A percentile compares a stretch with the other conserved stretches of the same genome.
Evolutionary conservation across 345 rosid species (phyloP).

Genomic region (Pseudoturritis turrita): DNA sequence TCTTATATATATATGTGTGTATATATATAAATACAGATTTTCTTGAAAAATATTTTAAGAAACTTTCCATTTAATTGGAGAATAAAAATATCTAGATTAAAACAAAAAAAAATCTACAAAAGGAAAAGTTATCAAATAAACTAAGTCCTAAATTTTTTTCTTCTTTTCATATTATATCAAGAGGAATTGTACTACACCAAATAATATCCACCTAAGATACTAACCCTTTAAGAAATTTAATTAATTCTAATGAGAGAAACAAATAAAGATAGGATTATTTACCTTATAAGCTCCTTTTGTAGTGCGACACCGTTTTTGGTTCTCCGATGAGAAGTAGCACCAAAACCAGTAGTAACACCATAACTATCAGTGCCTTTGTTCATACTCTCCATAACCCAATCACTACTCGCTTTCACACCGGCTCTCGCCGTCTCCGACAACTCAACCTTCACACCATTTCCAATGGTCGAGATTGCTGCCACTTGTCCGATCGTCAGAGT

Average conservation of each 20-base stretch:
- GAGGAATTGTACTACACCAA: neutral
- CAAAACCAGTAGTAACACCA: slow-evolving; percentile 77
- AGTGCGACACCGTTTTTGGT: slow-evolving; percentile 70
- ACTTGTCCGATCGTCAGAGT: slow-evolving; percentile 80
- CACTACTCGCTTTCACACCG: slow-evolving; percentile 70
- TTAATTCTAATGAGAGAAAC: neutral
- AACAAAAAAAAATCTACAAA: neutral
- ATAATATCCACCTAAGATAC: neutral
- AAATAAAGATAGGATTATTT: neutral
- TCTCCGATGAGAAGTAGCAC: slow-evolving; percentile 70
- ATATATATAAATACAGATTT: neutral
- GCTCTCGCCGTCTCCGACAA: slow-evolving; percentile 49
- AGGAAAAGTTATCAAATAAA: neutral
- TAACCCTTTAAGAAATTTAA: no score
- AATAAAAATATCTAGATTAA: neutral
- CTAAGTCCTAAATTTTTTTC: neutral
- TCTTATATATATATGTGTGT: no score
- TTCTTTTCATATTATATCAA: neutral
- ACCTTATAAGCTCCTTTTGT: slow-evolving; percentile 76
- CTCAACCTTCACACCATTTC: slow-evolving; percentile 41
- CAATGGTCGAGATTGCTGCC: slow-evolving; percentile 42
- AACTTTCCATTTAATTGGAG: neutral
- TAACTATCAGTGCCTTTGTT: slow-evolving; percentile 63
- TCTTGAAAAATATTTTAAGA: neutral
- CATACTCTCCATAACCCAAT: slow-evolving; percentile 88